Percentiles rank a stretch among this genome's conserved stretches.
phyloP scores from a whole-genome alignment of 257 asterid species.

The Anisodus tanguticus region DNA sequence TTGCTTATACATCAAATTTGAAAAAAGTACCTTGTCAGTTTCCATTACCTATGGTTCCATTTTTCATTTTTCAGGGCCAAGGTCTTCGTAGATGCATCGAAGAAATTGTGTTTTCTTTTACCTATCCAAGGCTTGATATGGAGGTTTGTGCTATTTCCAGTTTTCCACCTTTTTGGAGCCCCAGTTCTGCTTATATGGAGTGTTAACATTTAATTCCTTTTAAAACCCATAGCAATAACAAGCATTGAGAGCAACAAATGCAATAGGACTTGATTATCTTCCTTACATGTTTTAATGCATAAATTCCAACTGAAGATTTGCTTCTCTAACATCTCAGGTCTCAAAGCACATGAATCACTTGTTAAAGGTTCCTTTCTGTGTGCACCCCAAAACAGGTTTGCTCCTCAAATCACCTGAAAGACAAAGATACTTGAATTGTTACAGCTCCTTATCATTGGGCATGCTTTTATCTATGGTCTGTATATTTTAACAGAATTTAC shows the following conservation, averaged over 20 bases:
- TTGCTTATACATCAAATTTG: not conserved
- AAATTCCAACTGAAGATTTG: conserved; percentile 10
- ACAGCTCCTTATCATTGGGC: conserved; percentile 5
- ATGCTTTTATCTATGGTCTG: not conserved
- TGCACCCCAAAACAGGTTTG: conserved; percentile 92
- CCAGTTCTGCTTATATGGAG: not conserved
- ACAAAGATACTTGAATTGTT: conserved; percentile 11
- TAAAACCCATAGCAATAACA: not conserved
- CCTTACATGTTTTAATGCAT: not conserved
- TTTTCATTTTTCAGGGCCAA: conserved; percentile 51
- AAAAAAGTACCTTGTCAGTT: not conserved
- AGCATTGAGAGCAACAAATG: not conserved
- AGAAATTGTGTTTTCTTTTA: conserved; percentile 81
- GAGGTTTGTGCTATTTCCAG: conserved; percentile 58
- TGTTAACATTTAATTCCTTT: conserved; percentile 8
- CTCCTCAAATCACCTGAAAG: not conserved
- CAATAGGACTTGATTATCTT: not conserved
- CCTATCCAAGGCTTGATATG: conserved; percentile 93
- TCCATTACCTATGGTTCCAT: conserved; percentile 18
- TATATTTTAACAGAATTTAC: not conserved
- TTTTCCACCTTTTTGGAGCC: not conserved
- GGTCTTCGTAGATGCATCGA: conserved; percentile 79
- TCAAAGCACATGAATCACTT: conserved; percentile 89
- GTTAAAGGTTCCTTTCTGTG: conserved; percentile 89
- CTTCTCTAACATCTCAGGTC: conserved; percentile 56